phyloP scores from a whole-genome alignment of 768 basidiomycete genomes.

The Cyclocybe aegerita region DNA sequence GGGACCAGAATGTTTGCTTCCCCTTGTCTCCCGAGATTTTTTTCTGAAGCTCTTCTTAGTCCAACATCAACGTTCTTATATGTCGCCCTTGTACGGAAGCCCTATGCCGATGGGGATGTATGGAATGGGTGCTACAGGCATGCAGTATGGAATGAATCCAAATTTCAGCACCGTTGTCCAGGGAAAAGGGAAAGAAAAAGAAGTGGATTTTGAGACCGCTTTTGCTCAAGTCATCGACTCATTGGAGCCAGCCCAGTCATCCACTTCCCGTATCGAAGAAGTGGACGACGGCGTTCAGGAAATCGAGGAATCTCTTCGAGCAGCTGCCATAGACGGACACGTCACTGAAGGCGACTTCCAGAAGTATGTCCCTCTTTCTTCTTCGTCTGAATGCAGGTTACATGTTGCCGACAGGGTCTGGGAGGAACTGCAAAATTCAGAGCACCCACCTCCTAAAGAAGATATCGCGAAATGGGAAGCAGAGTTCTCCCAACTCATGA shows the following conservation, averaged over 20 bases:
- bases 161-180: slow-evolving; percentile 33
- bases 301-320: slow-evolving; percentile 35
- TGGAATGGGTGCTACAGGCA: slow-evolving; percentile 27
- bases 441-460: slow-evolving; percentile 53
- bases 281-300: slow-evolving; percentile 40
- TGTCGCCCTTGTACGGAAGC: slow-evolving; percentile 35
- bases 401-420: slow-evolving; percentile 45
- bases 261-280: slow-evolving; percentile 54
- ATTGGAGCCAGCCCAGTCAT: slow-evolving; percentile 37
- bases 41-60: slow-evolving; percentile 20
- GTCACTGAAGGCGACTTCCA: slow-evolving; percentile 48
- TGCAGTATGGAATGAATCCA: slow-evolving; percentile 32
- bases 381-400: background rate
- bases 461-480: slow-evolving; percentile 82
- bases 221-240: slow-evolving; percentile 69
- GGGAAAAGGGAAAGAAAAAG: slow-evolving; percentile 79
- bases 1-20: slow-evolving; percentile 38
- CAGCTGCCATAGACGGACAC: slow-evolving; percentile 18
- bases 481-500: slow-evolving; percentile 80
- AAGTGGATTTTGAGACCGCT: slow-evolving; percentile 84
- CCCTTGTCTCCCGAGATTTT: background rate
- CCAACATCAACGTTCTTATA: slow-evolving; percentile 42
- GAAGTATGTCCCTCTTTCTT: slow-evolving; percentile 37
- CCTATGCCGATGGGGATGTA: slow-evolving; percentile 41
- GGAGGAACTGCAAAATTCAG: slow-evolving; percentile 60